Percentiles rank a stretch among this genome's conserved stretches.
Conservation (phyloP, 495 filamentous ascomycete genomes). For the Terfezia claveryi region DNA sequence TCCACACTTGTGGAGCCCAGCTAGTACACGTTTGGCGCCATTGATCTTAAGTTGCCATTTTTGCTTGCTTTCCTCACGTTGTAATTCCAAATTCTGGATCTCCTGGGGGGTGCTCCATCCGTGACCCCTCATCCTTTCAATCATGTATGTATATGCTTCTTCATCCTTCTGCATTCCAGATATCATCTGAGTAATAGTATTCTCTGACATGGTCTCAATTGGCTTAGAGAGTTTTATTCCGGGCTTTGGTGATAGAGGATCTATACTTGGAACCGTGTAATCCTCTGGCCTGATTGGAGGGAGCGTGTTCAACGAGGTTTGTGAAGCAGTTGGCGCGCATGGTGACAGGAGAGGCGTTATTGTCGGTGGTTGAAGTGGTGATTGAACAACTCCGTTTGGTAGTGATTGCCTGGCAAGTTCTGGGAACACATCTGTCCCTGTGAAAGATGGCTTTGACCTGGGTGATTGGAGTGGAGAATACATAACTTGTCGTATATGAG, state of each 20-base stretch:
- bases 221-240: conserved; percentile 11
- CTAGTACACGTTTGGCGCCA: conserved; percentile 17
- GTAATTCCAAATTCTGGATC: conserved; percentile 16
- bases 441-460: conserved; percentile 7
- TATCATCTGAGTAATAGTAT: conserved; percentile 18
- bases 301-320: conserved; percentile 13
- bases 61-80: conserved; percentile 10
- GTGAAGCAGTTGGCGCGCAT: conserved; percentile 11
- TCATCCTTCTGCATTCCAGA: conserved; percentile 17
- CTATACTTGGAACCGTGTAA: conserved; percentile 15
- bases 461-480: conserved; percentile 13
- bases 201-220: conserved; percentile 9
- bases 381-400: conserved; percentile 10
- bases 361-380: conserved; percentile 16
- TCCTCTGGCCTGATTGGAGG: neutral
- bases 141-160: conserved; percentile 15
- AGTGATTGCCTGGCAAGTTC: conserved; percentile 10
- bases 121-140: conserved; percentile 10
- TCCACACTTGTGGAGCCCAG: conserved; percentile 7
- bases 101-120: conserved; percentile 19
- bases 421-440: conserved; percentile 13
- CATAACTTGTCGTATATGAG: neutral
- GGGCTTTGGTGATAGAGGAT: conserved; percentile 15
- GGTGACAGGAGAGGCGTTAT: conserved; percentile 18
- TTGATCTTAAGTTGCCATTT: conserved; percentile 13